Percentiles rank a stretch among this genome's conserved stretches.
Conservation (phyloP, 495 filamentous ascomycete genomes). For the Podospora comata region DNA sequence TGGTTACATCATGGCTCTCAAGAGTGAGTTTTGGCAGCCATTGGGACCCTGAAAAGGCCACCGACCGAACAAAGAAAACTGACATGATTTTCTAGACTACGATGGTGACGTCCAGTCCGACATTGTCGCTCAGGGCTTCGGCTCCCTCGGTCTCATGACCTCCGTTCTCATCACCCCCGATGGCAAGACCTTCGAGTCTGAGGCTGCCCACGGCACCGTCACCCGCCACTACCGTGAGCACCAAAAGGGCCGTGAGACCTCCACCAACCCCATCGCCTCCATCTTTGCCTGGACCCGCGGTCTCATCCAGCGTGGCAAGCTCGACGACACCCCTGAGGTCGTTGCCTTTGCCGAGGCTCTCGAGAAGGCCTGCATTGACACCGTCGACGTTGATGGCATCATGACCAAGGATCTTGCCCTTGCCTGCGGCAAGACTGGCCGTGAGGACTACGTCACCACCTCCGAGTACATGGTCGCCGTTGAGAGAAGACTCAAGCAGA, state of each 20-base stretch:
- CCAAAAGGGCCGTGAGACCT: conserved; percentile 94
- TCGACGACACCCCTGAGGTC: conserved; percentile 85
- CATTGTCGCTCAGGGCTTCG: conserved; percentile 96
- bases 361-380: conserved; percentile 91
- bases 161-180: conserved; percentile 93
- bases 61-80: neutral
- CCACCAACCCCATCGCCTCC: conserved; percentile 96
- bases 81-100: conserved; percentile 61
- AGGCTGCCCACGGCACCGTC: conserved; percentile 97
- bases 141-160: conserved; percentile 97
- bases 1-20: conserved; percentile 94
- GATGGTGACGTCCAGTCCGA: conserved; percentile 99
- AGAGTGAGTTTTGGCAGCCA: conserved; percentile 60
- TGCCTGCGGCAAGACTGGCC: conserved; percentile 78
- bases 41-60: neutral
- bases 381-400: conserved; percentile 87
- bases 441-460: conserved; percentile 84
- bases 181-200: conserved; percentile 92
- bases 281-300: conserved; percentile 99
- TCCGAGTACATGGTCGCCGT: conserved; percentile 84
- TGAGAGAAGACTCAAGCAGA: conserved; percentile 73
- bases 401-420: conserved; percentile 99
- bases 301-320: conserved; percentile 83
- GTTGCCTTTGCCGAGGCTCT: conserved; percentile 84
- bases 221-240: conserved; percentile 98